A percentile compares a stretch with the other conserved stretches of the same genome.
Evolutionary conservation across 2,329 filamentous ascomycete genomes (phyloP).

Genomic region (Pseudofabraea citricarpa): DNA sequence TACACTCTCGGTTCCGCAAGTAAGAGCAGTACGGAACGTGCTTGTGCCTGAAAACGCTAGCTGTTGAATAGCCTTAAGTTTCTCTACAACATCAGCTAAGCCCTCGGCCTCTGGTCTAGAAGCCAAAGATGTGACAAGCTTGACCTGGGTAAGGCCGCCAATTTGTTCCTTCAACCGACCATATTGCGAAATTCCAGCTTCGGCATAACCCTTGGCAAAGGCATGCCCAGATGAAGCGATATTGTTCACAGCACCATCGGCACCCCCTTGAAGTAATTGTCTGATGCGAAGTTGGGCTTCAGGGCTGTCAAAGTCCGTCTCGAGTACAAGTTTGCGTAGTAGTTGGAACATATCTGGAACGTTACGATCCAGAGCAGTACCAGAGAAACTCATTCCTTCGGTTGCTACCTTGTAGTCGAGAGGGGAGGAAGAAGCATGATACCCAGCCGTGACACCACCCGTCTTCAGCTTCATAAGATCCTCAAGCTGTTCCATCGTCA

Average conservation of each 20-base stretch:
- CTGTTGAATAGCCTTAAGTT: constrained; percentile 80
- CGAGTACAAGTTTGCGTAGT: constrained; percentile 71
- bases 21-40: constrained; percentile 74
- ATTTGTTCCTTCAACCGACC: constrained; percentile 77
- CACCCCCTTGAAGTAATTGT: constrained; percentile 79
- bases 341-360: constrained; percentile 88
- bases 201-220: constrained; percentile 79
- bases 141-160: constrained; percentile 85
- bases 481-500: constrained; percentile 91
- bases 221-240: constrained; percentile 88
- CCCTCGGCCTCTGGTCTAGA: constrained; percentile 64
- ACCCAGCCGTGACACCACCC: constrained; percentile 79
- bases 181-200: constrained; percentile 69
- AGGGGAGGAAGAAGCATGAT: constrained; percentile 78
- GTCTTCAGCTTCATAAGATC: constrained; percentile 96
- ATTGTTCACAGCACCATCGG: constrained; percentile 85
- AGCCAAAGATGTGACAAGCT: constrained; percentile 75
- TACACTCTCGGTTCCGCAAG: constrained; percentile 74
- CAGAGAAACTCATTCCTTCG: constrained; percentile 80
- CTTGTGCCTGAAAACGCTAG: constrained; percentile 66
- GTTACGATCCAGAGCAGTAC: constrained; percentile 85
- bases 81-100: constrained; percentile 70
- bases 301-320: constrained; percentile 84
- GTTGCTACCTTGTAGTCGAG: constrained; percentile 63
- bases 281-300: constrained; percentile 78